Evolutionary conservation across 1,139 yeast genomes (phyloP).

Genomic region (Wickerhamomyces sp.): DNA sequence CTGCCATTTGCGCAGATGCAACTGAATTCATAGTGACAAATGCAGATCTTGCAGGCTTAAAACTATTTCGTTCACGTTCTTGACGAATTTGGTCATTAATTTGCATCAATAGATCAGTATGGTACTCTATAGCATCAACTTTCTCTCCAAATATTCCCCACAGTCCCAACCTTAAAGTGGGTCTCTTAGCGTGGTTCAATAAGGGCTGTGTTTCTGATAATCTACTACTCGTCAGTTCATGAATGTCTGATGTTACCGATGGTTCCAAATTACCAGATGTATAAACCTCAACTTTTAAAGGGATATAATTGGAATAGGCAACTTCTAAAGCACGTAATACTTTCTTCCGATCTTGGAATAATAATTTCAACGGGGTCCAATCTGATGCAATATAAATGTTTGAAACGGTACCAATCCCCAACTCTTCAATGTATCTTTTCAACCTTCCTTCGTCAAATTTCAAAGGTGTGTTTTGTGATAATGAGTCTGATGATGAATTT

Average conservation of each 20-base stretch:
- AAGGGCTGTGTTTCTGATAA: slow-evolving; percentile 12
- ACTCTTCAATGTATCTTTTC: slow-evolving; percentile 50
- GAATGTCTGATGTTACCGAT: slow-evolving; percentile 17
- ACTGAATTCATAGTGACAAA: slow-evolving; percentile 83
- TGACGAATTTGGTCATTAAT: slow-evolving; percentile 52
- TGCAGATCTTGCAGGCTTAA: slow-evolving; percentile 43
- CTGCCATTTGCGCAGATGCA: slow-evolving; percentile 84
- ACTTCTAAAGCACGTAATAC: slow-evolving; percentile 38
- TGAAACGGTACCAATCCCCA: slow-evolving; percentile 57
- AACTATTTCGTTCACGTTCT: slow-evolving; percentile 41
- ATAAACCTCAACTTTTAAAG: slow-evolving; percentile 37
- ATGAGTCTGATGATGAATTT: slow-evolving; percentile 13
- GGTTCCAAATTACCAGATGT: slow-evolving; percentile 22
- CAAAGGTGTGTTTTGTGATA: slow-evolving; percentile 1
- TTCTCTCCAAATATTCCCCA: slow-evolving; percentile 50
- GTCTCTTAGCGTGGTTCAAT: slow-evolving; percentile 26
- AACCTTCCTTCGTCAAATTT: slow-evolving; percentile 35
- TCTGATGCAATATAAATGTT: slow-evolving; percentile 52
- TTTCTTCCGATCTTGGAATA: slow-evolving; percentile 34
- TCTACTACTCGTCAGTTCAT: neutral
- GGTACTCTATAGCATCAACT: slow-evolving; percentile 63
- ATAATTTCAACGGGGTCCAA: slow-evolving; percentile 42
- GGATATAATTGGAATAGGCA: slow-evolving; percentile 40
- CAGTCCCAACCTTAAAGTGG: slow-evolving; percentile 37
- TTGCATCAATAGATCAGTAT: slow-evolving; percentile 47